Evolutionary conservation across 495 filamentous ascomycete species (phyloP).

Genomic region (Apodospora peruviana): DNA sequence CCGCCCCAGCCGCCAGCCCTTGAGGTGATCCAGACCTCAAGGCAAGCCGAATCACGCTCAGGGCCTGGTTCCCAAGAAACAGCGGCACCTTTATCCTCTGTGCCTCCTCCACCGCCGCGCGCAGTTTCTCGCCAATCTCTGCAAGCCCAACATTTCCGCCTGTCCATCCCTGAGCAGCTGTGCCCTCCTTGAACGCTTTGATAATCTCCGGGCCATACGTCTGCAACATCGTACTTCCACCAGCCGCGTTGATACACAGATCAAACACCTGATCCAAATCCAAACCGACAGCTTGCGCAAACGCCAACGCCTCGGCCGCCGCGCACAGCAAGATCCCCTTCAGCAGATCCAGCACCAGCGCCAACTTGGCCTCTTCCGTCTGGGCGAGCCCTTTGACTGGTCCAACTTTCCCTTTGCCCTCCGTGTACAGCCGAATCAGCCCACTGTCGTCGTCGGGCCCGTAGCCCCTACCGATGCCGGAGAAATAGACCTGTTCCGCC

Average conservation of each 20-base stretch:
- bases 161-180: constrained; percentile 9
- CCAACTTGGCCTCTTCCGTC: constrained; percentile 36
- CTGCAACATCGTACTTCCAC: constrained; percentile 57
- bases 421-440: constrained; percentile 58
- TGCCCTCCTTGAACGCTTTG: constrained; percentile 26
- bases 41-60: constrained; percentile 29
- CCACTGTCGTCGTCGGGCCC: constrained; percentile 64
- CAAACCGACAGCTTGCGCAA: constrained; percentile 56
- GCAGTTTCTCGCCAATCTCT: constrained; percentile 43
- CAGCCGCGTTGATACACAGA: constrained; percentile 66
- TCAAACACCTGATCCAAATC: constrained; percentile 61
- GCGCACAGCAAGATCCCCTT: constrained; percentile 59
- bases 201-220: constrained; percentile 53
- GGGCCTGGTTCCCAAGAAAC: constrained; percentile 33
- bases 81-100: constrained; percentile 36
- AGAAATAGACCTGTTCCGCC: constrained; percentile 65
- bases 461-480: constrained; percentile 55
- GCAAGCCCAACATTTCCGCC: constrained; percentile 19
- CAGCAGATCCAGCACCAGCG: constrained; percentile 55
- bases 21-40: constrained; percentile 11
- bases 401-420: constrained; percentile 29
- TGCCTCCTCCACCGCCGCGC: constrained; percentile 47
- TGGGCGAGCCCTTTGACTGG: constrained; percentile 35
- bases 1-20: constrained; percentile 16
- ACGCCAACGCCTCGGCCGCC: constrained; percentile 60